Evolutionary conservation across 1,284 basidiomycete species (phyloP), one percentile per base, ranked within the genome.

Genomic region (Hemileia vastatrix): DNA sequence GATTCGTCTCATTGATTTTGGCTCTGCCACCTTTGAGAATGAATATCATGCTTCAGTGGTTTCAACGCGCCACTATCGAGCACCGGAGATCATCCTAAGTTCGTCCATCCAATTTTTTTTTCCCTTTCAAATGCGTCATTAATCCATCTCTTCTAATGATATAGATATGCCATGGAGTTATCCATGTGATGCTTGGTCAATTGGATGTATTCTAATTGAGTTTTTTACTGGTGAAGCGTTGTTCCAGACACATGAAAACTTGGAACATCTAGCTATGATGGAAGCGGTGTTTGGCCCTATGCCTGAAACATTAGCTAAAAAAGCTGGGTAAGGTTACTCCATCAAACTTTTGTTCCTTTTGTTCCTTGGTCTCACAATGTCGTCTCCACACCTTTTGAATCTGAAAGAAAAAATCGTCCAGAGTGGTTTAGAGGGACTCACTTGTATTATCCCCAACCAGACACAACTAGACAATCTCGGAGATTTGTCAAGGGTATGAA

Each of bases 261-360:
- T 98, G 9, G 95, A 98, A 75, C 95, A 99, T 76, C 84, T 99
- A 5, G 95, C 95, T 48, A 99, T 98, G 95, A 99, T 99, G 95
- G 93, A 98, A 77, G 86, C 88, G 68, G 95, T 98, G 36, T 94
- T 98, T 84, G 95, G 94, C 65, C 87, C 86, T 77, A 93, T 98
- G 86, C 91, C 93, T 0, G 84, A 86, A 50, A 83, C 86, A 3
- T 91, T 94, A 76, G 68, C 77, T 1, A 75, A 78, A 19, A 76
- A 76, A 55, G 80, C 79, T 51, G 74, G 76, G 76, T 76, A 62
- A 67, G 76, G 70, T 8, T 24, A 23, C 47, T 6, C 31, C 27
- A 21, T 44, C 27, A 19, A 15, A 15, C 6, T 24, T 27, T 21
- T 31, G 9, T 11, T 43, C 70, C 69, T 18, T 23, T 33, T 61